These are phyloP conservation scores for Halophytophthora polymorphica DNA, from an alignment of 352 stramenopile species.

Conservation along the genomic window DNA sequence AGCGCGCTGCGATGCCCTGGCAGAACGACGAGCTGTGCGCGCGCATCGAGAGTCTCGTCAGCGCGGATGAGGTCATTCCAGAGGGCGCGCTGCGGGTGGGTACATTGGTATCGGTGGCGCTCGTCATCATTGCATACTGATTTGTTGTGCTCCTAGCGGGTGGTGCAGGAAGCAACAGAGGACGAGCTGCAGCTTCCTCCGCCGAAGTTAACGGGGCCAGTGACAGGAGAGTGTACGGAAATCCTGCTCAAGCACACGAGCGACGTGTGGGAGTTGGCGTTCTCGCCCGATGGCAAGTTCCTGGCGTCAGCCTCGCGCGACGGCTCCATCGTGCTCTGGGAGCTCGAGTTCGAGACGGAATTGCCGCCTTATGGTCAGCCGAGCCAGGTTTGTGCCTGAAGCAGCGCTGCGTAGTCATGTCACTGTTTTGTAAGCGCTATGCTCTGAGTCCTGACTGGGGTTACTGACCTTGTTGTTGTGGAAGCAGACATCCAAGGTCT, in stretches of 20 bases:
- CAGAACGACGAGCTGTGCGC: conserved; percentile 40
- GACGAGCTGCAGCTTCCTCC: conserved; percentile 13
- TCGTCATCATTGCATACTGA: not conserved
- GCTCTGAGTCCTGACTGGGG: not conserved
- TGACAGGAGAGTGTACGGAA: conserved; percentile 34
- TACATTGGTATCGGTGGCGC: not conserved
- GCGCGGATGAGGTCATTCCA: conserved; percentile 63
- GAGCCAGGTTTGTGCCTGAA: conserved; percentile 9
- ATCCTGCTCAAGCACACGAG: conserved; percentile 46
- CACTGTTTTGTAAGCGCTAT: not conserved
- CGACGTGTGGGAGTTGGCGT: conserved; percentile 71
- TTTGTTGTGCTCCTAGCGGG: conserved; percentile 20
- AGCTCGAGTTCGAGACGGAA: conserved; percentile 26
- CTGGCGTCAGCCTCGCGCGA: conserved; percentile 80
- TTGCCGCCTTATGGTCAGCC: not conserved
- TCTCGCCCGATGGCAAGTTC: conserved; percentile 72
- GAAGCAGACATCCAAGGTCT: conserved; percentile 20
- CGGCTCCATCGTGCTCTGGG: conserved; percentile 75
- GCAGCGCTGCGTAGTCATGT: not conserved
- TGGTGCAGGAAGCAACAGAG: conserved; percentile 33
- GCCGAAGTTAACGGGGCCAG: conserved; percentile 9
- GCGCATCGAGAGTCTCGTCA: conserved; percentile 54
- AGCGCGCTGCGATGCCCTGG: conserved; percentile 36
- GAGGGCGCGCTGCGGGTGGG: conserved; percentile 52
- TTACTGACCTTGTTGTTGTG: not conserved